These are phyloP conservation scores for Geranomyces variabilis DNA, from an alignment of 192 early-diverging fungal genomes.

Conservation along the genomic window DNA sequence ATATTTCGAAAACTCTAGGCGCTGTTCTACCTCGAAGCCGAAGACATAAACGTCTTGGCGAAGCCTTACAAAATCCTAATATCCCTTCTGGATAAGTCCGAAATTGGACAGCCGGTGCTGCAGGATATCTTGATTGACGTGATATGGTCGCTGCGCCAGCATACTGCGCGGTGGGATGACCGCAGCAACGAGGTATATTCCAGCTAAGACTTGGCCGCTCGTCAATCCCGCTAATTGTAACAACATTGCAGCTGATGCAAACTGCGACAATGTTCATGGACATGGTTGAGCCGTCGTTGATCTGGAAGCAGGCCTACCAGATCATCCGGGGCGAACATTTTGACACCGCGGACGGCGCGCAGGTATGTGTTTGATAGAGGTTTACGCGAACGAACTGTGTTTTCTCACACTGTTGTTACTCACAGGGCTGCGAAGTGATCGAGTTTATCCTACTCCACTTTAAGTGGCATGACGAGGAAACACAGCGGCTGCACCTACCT, in stretches of 20 bases:
- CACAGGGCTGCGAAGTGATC: constrained; percentile 44
- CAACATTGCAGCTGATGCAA: constrained; percentile 64
- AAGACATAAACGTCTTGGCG: constrained; percentile 51
- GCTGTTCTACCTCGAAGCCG: constrained; percentile 40
- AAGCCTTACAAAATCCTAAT: constrained; percentile 80
- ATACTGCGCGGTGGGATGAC: background rate
- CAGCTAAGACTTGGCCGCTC: too few species aligned
- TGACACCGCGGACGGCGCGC: too few species aligned
- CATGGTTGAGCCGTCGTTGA: constrained; percentile 83
- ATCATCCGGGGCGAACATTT: constrained; percentile 4
- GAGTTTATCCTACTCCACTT: constrained; percentile 75
- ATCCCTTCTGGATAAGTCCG: constrained; percentile 83
- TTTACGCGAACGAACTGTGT: constrained; percentile 5
- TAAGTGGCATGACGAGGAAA: constrained; percentile 82
- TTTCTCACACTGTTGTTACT: background rate
- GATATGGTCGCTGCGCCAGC: constrained; percentile 63
- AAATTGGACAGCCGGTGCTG: constrained; percentile 78
- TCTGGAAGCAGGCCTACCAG: constrained; percentile 71
- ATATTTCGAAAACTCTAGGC: constrained; percentile 36
- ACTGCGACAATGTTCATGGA: constrained; percentile 89
- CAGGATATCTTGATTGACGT: constrained; percentile 74
- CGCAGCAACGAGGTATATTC: constrained; percentile 1
- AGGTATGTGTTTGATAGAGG: too few species aligned
- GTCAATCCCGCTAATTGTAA: background rate
- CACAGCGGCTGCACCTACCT: constrained; percentile 79